These are phyloP conservation scores for Sporisorium graminicola DNA, from an alignment of 1,284 basidiomycete genomes.

Conservation along the genomic window DNA sequence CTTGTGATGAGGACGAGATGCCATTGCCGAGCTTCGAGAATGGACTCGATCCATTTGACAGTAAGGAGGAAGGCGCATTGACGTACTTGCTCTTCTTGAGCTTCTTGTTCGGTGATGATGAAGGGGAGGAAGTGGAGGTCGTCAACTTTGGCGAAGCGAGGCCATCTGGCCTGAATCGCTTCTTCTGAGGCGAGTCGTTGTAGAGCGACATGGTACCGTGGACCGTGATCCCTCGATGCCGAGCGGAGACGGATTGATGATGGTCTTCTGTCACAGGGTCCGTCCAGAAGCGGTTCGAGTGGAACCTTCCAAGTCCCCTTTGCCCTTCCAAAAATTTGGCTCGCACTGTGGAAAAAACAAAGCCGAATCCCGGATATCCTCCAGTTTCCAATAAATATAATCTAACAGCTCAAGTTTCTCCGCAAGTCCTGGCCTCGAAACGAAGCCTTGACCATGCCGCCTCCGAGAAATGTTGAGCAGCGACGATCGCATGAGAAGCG, in stretches of 20 bases:
- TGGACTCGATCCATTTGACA: slow-evolving; percentile 4
- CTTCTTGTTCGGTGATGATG: slow-evolving; percentile 29
- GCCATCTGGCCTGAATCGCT: slow-evolving; percentile 14
- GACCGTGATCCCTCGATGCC: no score
- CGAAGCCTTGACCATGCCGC: neutral
- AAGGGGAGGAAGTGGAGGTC: slow-evolving; percentile 23
- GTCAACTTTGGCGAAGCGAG: slow-evolving; percentile 18
- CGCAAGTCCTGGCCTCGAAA: neutral
- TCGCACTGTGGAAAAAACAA: neutral
- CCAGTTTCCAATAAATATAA: neutral
- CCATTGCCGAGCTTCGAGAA: slow-evolving; percentile 9
- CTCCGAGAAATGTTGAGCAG: neutral
- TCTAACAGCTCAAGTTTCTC: neutral
- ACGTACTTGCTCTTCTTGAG: slow-evolving; percentile 52
- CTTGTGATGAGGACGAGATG: neutral
- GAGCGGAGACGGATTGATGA: no score
- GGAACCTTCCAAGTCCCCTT: neutral
- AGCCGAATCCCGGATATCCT: slow-evolving; percentile 1
- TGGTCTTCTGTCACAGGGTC: neutral
- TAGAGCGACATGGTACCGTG: slow-evolving; percentile 16
- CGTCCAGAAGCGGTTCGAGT: slow-evolving; percentile 5
- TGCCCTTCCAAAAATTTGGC: slow-evolving; percentile 19
- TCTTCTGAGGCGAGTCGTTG: slow-evolving; percentile 16
- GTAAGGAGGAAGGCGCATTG: slow-evolving; percentile 31
- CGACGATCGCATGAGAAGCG: neutral